A percentile compares a stretch with the other conserved stretches of the same genome.
Evolutionary conservation across 305 asterid genomes (phyloP).

Genomic region (Galium porrigens): DNA sequence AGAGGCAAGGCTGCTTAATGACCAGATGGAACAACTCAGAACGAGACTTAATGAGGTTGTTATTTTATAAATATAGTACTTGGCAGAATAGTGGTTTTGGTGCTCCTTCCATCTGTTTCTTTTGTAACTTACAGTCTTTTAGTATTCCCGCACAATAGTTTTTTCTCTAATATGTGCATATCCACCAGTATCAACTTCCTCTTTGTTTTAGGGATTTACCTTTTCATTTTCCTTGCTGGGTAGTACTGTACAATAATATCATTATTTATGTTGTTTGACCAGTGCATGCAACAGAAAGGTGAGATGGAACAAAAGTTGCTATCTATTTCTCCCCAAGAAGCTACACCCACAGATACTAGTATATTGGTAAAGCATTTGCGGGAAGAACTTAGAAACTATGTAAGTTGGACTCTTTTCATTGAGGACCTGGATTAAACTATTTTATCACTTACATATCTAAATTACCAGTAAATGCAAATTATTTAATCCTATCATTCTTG

Average conservation of each 20-base stretch:
- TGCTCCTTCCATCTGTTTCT: background rate
- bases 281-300: constrained; percentile 63
- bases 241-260: constrained; percentile 15
- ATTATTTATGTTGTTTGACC: constrained; percentile 23
- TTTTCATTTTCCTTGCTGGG: constrained; percentile 2
- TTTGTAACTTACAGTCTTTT: background rate
- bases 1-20: constrained; percentile 51
- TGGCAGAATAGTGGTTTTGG: background rate
- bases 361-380: constrained; percentile 75
- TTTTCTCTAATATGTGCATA: constrained; percentile 2
- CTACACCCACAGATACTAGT: constrained; percentile 40
- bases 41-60: constrained; percentile 54
- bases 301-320: constrained; percentile 48
- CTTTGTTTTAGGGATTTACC: constrained; percentile 2
- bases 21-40: constrained; percentile 51
- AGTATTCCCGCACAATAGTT: background rate
- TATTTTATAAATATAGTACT: background rate
- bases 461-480: background rate
- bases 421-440: constrained; percentile 9
- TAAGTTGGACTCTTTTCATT: constrained; percentile 29
- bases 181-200: constrained; percentile 9
- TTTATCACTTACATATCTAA: background rate
- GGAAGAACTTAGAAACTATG: constrained; percentile 76
- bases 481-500: background rate
- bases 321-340: constrained; percentile 31